Percentiles rank a stretch among this genome's conserved stretches.
Evolutionary conservation across 106 monocot genomes (phyloP).

Genomic region (Posidonia australis): DNA sequence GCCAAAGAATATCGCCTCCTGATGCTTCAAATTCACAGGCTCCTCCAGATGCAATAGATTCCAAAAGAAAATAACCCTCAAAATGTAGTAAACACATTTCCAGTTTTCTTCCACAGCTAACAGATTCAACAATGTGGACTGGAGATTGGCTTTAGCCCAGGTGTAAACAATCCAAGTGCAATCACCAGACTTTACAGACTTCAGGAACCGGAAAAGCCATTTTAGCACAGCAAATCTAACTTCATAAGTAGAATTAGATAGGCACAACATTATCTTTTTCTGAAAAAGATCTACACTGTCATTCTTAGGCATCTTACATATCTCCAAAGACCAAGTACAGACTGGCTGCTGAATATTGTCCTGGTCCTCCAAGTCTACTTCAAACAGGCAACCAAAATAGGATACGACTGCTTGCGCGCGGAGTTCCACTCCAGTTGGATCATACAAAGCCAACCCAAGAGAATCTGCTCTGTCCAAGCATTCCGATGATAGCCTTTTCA

Average conservation of each 20-base stretch:
- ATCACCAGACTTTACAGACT: slow-evolving; percentile 13
- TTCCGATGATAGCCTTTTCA: slow-evolving; percentile 38
- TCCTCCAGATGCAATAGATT: slow-evolving; percentile 28
- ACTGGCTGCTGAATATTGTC: slow-evolving; percentile 14
- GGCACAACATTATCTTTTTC: slow-evolving; percentile 43
- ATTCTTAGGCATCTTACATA: slow-evolving; percentile 7
- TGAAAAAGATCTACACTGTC: slow-evolving; percentile 24
- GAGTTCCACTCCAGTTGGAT: slow-evolving; percentile 78
- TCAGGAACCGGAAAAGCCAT: slow-evolving; percentile 44
- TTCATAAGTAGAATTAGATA: slow-evolving; percentile 63
- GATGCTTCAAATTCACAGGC: background rate
- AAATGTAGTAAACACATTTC: slow-evolving; percentile 75
- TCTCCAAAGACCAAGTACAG: slow-evolving; percentile 4
- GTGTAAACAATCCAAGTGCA: slow-evolving; percentile 8
- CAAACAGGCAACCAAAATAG: slow-evolving; percentile 58
- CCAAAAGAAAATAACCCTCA: slow-evolving; percentile 81
- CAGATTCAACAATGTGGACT: slow-evolving; percentile 28
- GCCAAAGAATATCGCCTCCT: slow-evolving; percentile 1
- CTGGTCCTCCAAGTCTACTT: slow-evolving; percentile 16
- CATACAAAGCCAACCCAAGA: slow-evolving; percentile 25
- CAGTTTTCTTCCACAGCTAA: slow-evolving; percentile 55
- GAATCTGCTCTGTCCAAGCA: slow-evolving; percentile 31
- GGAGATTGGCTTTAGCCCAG: slow-evolving; percentile 52
- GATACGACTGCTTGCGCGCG: slow-evolving; percentile 62
- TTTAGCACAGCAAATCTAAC: slow-evolving; percentile 69